Conservation (phyloP, 306 rosid genomes). For the Malus orientalis region DNA sequence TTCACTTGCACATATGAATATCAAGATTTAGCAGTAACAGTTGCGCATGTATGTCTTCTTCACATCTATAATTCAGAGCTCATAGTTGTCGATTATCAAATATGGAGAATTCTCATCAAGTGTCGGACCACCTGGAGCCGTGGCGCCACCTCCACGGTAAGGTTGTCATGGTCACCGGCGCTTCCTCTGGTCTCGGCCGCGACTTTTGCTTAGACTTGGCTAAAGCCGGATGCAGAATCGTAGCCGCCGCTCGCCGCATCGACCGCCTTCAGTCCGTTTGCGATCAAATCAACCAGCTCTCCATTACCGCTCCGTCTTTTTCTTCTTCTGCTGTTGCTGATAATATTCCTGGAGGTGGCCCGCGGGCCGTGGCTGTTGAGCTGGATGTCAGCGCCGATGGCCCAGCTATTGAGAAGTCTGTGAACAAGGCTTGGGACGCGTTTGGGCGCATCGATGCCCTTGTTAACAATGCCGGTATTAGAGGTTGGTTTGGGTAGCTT, state of each 20-base stretch:
- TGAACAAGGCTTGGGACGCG: slow-evolving; percentile 64
- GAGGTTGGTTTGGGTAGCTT: slow-evolving; percentile 35
- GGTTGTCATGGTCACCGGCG: slow-evolving; percentile 80
- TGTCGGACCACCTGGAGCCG: slow-evolving; percentile 31
- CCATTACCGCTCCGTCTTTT: background rate
- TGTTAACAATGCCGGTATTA: slow-evolving; percentile 68
- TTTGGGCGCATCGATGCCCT: slow-evolving; percentile 66
- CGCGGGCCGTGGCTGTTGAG: slow-evolving; percentile 50
- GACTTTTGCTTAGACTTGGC: slow-evolving; percentile 67
- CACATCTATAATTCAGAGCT: too few species aligned
- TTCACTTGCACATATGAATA: too few species aligned
- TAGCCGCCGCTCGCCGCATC: slow-evolving; percentile 68
- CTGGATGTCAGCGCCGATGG: slow-evolving; percentile 60
- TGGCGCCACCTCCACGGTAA: slow-evolving; percentile 53
- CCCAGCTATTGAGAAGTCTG: slow-evolving; percentile 32
- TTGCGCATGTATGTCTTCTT: background rate
- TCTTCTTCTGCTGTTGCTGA: background rate
- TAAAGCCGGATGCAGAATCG: slow-evolving; percentile 48
- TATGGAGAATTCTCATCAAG: slow-evolving; percentile 21
- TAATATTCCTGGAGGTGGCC: background rate
- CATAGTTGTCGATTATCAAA: background rate
- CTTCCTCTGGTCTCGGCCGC: slow-evolving; percentile 72
- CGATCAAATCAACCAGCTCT: slow-evolving; percentile 32
- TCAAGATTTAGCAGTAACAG: background rate
- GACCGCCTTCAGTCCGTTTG: slow-evolving; percentile 57